A percentile compares a stretch with the other conserved stretches of the same genome.
Conservation (phyloP, 2,329 filamentous ascomycete species). For the Penicillium sp. region DNA sequence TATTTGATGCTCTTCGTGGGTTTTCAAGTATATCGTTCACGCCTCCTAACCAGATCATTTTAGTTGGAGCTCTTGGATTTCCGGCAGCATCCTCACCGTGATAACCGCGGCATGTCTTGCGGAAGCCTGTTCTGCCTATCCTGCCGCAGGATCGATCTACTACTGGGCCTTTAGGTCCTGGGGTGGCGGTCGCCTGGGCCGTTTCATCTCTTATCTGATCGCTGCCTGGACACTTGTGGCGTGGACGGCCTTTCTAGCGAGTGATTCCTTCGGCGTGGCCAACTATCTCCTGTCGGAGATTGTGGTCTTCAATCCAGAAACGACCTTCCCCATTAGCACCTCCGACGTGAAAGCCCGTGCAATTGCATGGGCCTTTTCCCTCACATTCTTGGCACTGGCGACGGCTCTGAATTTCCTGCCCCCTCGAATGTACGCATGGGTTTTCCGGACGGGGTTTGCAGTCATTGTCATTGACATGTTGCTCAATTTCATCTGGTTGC, state of each 20-base stretch:
- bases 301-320: constrained; percentile 32
- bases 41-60: no score
- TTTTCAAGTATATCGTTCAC: constrained; percentile 1
- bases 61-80: constrained; percentile 22
- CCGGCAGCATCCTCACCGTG: constrained; percentile 19
- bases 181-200: constrained; percentile 19
- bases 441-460: constrained; percentile 40
- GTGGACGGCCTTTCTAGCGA: constrained; percentile 42
- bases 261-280: constrained; percentile 23
- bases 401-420: constrained; percentile 31
- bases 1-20: neutral
- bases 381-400: constrained; percentile 26
- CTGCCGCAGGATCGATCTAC: constrained; percentile 28
- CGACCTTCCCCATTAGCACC: constrained; percentile 35
- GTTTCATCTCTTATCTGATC: constrained; percentile 43
- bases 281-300: constrained; percentile 32
- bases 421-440: constrained; percentile 36
- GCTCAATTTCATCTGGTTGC: constrained; percentile 45
- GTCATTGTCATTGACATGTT: constrained; percentile 42
- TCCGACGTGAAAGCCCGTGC: constrained; percentile 39
- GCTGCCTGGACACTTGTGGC: constrained; percentile 53
- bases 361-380: constrained; percentile 40
- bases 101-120: constrained; percentile 28
- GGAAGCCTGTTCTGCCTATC: constrained; percentile 27
- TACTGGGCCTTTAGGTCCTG: constrained; percentile 28